These are phyloP conservation scores for Dictyostelium discoideum DNA, from an alignment of 78 protist genomes.

Conservation along the genomic window DNA sequence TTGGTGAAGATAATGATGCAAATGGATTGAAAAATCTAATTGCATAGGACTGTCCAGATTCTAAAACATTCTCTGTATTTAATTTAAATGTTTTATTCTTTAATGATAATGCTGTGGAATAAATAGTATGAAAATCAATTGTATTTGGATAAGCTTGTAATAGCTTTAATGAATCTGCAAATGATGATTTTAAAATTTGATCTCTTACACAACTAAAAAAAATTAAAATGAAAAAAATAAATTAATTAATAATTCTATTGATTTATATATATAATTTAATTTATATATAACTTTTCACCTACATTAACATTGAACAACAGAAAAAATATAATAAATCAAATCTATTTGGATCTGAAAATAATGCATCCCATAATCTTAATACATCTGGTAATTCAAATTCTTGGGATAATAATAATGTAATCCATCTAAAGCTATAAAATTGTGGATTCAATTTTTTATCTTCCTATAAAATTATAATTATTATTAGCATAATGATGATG, in stretches of 20 bases:
- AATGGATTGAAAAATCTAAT: constrained; percentile 61
- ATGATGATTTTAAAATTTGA: constrained; percentile 60
- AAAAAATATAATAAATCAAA: constrained; percentile 83
- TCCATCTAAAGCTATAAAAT: constrained; percentile 89
- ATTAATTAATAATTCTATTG: neutral
- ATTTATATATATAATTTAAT: too few species aligned
- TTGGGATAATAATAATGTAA: constrained; percentile 88
- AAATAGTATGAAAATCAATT: constrained; percentile 74
- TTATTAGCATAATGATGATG: too few species aligned
- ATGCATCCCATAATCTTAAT: constrained; percentile 90
- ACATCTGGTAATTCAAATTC: constrained; percentile 92
- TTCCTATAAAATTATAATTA: neutral
- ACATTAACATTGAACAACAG: constrained; percentile 89
- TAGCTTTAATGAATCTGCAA: constrained; percentile 75
- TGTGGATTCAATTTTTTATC: constrained; percentile 82
- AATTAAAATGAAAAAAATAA: neutral
- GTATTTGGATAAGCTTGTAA: constrained; percentile 73
- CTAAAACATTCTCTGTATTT: constrained; percentile 57
- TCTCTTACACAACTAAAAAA: constrained; percentile 66
- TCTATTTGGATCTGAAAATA: constrained; percentile 83
- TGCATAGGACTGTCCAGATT: constrained; percentile 74
- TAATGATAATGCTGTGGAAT: constrained; percentile 65
- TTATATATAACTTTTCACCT: neutral
- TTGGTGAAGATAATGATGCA: neutral
- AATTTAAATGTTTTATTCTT: constrained; percentile 55